Base-by-base conservation (phyloP, 257 asterid genomes). In the Cordia subcordata region DNA sequence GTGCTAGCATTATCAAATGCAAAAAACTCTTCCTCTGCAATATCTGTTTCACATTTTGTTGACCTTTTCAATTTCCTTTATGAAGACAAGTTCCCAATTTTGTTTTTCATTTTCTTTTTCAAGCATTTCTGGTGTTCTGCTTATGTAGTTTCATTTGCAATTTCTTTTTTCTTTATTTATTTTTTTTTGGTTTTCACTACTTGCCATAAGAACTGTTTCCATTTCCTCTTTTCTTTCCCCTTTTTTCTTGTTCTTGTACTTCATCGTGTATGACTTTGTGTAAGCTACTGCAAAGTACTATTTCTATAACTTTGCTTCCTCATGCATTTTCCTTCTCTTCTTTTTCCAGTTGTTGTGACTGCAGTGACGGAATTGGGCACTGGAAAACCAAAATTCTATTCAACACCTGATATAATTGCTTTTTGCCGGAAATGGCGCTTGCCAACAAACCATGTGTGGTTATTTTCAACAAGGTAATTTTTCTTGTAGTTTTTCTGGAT, bases 391-490 rank as follows among this genome's bases (percentile, higher is more conserved):
- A 86, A 78, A 63, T 92, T 92, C 80, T 86, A 86, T 67, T 89
- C 99, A 58, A 92, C 99, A 57, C 94, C 99, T 18, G 88, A 88
- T 55, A 50, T 92, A 64, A 92, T 86, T 11, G 87, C 91, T 21
- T 92, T 92, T 67, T 92, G 99, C 72, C 68, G 96, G 66, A 82
- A 86, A 74, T 88, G 99, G 99, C 79, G 89, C 53, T 79, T 92
- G 49, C 96, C 99, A 55, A 86, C 96, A 62, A 92, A 92, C 69
- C 96, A 92, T 44, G 80, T 92, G 59, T 92, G 99, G 99, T 77
- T 92, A 76, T 86, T 88, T 73, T 86, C 96, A 66, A 86, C 99
- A 66, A 89, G 96, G 99, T 92, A 60, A 67, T 63, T 23, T 49
- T 35, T 68, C 53, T 69, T 33, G 67, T 50, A 16, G 6, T 3